These are phyloP conservation scores for Parafenestella ontariensis DNA, from an alignment of 2,329 filamentous ascomycete species.

Conservation along the genomic window DNA sequence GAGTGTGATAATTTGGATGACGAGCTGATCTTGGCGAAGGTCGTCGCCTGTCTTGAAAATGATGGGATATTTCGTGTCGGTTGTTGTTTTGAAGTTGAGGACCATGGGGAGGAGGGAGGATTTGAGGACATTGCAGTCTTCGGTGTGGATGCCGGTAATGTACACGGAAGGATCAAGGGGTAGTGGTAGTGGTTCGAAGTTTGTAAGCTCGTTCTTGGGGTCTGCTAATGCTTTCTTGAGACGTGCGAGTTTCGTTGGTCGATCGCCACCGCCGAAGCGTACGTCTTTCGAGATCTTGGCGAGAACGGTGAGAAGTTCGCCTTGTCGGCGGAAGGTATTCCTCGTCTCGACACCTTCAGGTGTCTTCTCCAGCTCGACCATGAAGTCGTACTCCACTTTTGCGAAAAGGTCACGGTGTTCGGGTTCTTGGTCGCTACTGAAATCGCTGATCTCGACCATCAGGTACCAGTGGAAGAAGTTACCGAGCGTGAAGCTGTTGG, in stretches of 20 bases:
- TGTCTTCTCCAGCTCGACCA: slow-evolving; percentile 79
- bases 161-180: slow-evolving; percentile 85
- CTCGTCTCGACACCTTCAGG: slow-evolving; percentile 75
- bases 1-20: slow-evolving; percentile 95
- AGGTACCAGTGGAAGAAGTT: slow-evolving; percentile 99
- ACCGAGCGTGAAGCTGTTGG: slow-evolving; percentile 85
- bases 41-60: slow-evolving; percentile 99
- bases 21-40: slow-evolving; percentile 92
- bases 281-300: slow-evolving; percentile 90
- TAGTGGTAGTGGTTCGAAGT: slow-evolving; percentile 84
- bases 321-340: slow-evolving; percentile 81
- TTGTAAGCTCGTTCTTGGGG: slow-evolving; percentile 84
- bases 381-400: slow-evolving; percentile 95
- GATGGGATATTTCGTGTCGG: slow-evolving; percentile 82
- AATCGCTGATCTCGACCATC: slow-evolving; percentile 95
- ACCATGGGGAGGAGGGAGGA: slow-evolving; percentile 92
- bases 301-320: slow-evolving; percentile 84
- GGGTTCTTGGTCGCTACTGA: slow-evolving; percentile 74
- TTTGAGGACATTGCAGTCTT: slow-evolving; percentile 92
- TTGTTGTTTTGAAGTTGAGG: slow-evolving; percentile 83
- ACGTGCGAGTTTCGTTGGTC: slow-evolving; percentile 80
- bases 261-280: slow-evolving; percentile 78
- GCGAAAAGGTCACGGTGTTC: slow-evolving; percentile 86
- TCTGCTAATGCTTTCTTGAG: slow-evolving; percentile 86
- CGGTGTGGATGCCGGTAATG: slow-evolving; percentile 79